phyloP scores from a whole-genome alignment of 495 filamentous ascomycete genomes.

The Annulohypoxylon bovei region DNA sequence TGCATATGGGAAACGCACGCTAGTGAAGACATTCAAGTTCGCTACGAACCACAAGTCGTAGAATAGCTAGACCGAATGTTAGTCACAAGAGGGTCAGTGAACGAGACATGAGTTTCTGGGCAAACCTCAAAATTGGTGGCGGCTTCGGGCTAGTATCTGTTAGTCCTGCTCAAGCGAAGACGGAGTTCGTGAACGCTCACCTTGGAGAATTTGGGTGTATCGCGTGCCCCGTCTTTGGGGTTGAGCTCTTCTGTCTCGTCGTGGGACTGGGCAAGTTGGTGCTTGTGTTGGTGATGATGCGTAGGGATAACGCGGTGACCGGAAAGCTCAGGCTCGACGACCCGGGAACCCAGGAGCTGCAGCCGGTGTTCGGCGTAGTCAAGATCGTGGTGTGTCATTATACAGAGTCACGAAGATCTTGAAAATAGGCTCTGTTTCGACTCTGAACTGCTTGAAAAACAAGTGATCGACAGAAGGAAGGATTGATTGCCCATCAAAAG shows the following conservation, averaged over 20 bases:
- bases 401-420: neutral
- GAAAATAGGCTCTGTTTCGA: neutral
- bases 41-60: conserved; percentile 77
- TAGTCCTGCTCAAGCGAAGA: conserved; percentile 4
- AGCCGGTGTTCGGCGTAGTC: conserved; percentile 33
- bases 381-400: conserved; percentile 31
- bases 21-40: conserved; percentile 72
- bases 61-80: conserved; percentile 65
- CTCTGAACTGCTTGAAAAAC: neutral
- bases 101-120: neutral
- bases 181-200: conserved; percentile 9
- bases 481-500: neutral
- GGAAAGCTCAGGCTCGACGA: conserved; percentile 31
- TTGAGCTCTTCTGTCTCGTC: conserved; percentile 11
- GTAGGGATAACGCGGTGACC: conserved; percentile 29
- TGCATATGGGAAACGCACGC: conserved; percentile 38
- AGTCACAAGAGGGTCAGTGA: neutral
- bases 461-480: conserved; percentile 14
- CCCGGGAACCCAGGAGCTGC: conserved; percentile 33
- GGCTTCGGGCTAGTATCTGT: conserved; percentile 22
- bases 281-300: conserved; percentile 27
- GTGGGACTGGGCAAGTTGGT: conserved; percentile 18
- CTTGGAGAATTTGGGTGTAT: conserved; percentile 32
- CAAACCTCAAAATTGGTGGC: conserved; percentile 40
- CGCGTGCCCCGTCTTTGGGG: conserved; percentile 1